Percentiles rank a stretch among this genome's conserved stretches.
These are phyloP conservation scores for Trametes sp. DNA, from an alignment of 1,284 basidiomycete species.

Conservation along the genomic window DNA sequence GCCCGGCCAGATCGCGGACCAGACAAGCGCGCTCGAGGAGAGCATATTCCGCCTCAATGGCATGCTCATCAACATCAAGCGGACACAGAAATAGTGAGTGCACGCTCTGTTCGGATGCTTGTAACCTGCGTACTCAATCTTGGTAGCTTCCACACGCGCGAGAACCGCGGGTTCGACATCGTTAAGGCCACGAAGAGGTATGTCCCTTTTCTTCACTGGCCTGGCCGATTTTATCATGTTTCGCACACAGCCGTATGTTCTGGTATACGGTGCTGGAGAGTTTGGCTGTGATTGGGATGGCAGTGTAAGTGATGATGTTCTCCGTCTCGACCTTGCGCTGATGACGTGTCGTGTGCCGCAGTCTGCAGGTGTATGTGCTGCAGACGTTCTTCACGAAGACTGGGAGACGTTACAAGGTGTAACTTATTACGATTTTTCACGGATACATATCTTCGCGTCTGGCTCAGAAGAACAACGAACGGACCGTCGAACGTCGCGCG, in stretches of 20 bases:
- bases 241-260: slow-evolving; percentile 73
- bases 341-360: slow-evolving; percentile 42
- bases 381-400: slow-evolving; percentile 95
- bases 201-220: slow-evolving; percentile 25
- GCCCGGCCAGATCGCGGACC: slow-evolving; percentile 86
- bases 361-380: slow-evolving; percentile 87
- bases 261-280: slow-evolving; percentile 90
- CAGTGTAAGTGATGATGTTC: slow-evolving; percentile 61
- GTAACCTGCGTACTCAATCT: slow-evolving; percentile 12
- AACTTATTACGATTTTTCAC: slow-evolving; percentile 38
- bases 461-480: too few species aligned
- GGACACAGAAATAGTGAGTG: slow-evolving; percentile 90
- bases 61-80: slow-evolving; percentile 85
- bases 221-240: slow-evolving; percentile 37
- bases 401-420: slow-evolving; percentile 85
- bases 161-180: slow-evolving; percentile 82
- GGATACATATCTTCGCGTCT: slow-evolving; percentile 19
- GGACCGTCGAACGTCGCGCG: too few species aligned
- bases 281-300: slow-evolving; percentile 81
- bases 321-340: slow-evolving; percentile 16
- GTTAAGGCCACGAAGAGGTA: slow-evolving; percentile 84
- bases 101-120: slow-evolving; percentile 16
- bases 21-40: slow-evolving; percentile 92
- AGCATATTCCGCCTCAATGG: slow-evolving; percentile 90
- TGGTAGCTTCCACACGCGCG: slow-evolving; percentile 79